Conservation (phyloP, 106 monocot species). For the Phalaenopsis equestris region DNA sequence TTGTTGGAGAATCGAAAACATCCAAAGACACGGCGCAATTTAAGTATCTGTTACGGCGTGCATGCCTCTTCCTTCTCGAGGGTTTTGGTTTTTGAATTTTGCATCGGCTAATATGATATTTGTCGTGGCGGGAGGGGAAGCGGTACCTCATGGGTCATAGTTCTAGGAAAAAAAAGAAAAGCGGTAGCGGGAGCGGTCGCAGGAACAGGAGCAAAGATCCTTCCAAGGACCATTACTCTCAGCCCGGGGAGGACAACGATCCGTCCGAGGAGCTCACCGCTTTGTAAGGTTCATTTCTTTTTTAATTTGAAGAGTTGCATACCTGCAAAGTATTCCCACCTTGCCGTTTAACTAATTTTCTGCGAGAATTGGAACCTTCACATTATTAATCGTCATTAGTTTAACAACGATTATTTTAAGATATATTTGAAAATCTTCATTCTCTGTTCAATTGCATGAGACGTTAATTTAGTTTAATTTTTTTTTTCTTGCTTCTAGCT, state of each 20-base stretch:
- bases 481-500: background rate
- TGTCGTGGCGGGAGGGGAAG: background rate
- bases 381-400: background rate
- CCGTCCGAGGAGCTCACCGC: constrained; percentile 72
- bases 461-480: background rate
- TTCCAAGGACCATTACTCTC: constrained; percentile 45
- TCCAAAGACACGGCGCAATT: no score
- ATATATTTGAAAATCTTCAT: background rate
- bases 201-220: constrained; percentile 39
- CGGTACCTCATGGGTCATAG: constrained; percentile 43
- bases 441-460: background rate
- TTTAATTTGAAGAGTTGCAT: background rate
- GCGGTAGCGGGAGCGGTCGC: constrained; percentile 24
- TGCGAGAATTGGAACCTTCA: background rate
- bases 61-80: background rate
- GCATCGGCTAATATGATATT: background rate
- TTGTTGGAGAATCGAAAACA: no score
- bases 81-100: background rate
- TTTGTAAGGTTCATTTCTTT: constrained; percentile 33
- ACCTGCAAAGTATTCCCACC: background rate
- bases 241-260: constrained; percentile 38
- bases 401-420: background rate
- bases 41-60: no score
- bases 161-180: constrained; percentile 79
- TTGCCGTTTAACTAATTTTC: background rate